phyloP scores from a whole-genome alignment of 345 rosid genomes.

The Euphorbia peplus region DNA sequence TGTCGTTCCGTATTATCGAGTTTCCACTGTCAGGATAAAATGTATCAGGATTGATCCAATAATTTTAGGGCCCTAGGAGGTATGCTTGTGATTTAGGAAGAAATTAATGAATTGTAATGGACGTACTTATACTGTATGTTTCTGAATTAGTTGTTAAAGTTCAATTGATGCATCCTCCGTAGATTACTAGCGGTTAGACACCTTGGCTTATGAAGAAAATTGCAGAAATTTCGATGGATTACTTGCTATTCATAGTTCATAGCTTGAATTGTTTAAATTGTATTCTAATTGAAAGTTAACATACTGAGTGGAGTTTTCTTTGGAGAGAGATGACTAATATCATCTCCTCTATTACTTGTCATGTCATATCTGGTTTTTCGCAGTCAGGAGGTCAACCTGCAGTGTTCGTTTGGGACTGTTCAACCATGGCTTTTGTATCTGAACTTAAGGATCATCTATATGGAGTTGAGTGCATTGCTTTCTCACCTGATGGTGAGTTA shows the following conservation, averaged over 20 bases:
- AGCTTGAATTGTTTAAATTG: background rate
- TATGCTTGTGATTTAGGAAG: background rate
- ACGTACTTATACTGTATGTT: background rate
- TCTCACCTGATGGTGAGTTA: slow-evolving; percentile 75
- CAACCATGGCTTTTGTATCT: slow-evolving; percentile 42
- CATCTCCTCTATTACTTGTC: background rate
- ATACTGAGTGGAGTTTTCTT: background rate
- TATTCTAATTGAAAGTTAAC: background rate
- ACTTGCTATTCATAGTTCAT: background rate
- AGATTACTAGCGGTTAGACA: background rate
- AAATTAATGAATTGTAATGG: background rate
- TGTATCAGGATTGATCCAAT: background rate
- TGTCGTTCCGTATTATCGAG: background rate
- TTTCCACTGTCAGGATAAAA: background rate
- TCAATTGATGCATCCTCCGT: background rate
- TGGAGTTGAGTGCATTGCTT: slow-evolving; percentile 72
- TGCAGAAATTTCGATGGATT: background rate
- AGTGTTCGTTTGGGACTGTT: slow-evolving; percentile 69
- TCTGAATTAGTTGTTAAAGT: background rate
- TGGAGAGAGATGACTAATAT: background rate
- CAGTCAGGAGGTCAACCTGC: slow-evolving; percentile 73
- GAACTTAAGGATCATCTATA: slow-evolving; percentile 76
- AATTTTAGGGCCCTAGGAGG: background rate
- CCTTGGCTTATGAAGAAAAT: background rate
- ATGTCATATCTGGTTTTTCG: slow-evolving; percentile 34